These are phyloP conservation scores for Coniosporium tulheliwenetii DNA, from an alignment of 2,329 filamentous ascomycete genomes.

Conservation along the genomic window DNA sequence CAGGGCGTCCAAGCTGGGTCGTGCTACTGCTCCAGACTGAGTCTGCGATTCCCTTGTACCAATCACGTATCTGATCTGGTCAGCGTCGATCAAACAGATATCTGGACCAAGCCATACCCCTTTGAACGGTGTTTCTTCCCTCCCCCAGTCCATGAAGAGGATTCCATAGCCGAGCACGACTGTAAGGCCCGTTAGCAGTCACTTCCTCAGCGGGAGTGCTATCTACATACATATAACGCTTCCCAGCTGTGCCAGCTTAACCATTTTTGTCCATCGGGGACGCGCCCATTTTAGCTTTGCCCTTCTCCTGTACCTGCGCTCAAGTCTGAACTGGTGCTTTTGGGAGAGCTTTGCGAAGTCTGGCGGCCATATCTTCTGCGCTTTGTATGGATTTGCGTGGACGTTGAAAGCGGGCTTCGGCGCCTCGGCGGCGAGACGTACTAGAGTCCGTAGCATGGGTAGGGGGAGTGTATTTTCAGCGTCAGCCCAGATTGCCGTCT, in stretches of 20 bases:
- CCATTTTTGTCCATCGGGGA: conserved; percentile 48
- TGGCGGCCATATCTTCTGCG: conserved; percentile 64
- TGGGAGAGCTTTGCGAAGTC: conserved; percentile 54
- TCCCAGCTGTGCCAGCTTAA: conserved; percentile 49
- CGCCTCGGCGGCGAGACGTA: conserved; percentile 22
- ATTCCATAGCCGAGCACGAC: conserved; percentile 41
- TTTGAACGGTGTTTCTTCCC: conserved; percentile 33
- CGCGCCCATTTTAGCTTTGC: conserved; percentile 44
- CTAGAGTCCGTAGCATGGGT: conserved; percentile 31
- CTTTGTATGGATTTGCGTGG: conserved; percentile 43
- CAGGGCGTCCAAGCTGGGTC: background rate
- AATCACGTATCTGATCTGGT: conserved; percentile 8
- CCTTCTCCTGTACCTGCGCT: conserved; percentile 63
- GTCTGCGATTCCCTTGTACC: conserved; percentile 9
- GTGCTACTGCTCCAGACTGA: conserved; percentile 8
- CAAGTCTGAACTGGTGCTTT: conserved; percentile 63
- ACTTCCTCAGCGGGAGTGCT: conserved; percentile 12
- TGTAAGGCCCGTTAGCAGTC: conserved; percentile 17
- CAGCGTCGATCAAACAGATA: conserved; percentile 1
- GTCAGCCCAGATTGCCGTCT: background rate
- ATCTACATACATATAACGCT: conserved; percentile 39
- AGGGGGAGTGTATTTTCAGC: conserved; percentile 8
- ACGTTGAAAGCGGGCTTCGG: conserved; percentile 18
- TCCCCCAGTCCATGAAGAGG: conserved; percentile 45
- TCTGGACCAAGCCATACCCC: conserved; percentile 23